A percentile compares a stretch with the other conserved stretches of the same genome.
phyloP scores from a whole-genome alignment of 768 basidiomycete species.

The Glaciozyma martinii region DNA sequence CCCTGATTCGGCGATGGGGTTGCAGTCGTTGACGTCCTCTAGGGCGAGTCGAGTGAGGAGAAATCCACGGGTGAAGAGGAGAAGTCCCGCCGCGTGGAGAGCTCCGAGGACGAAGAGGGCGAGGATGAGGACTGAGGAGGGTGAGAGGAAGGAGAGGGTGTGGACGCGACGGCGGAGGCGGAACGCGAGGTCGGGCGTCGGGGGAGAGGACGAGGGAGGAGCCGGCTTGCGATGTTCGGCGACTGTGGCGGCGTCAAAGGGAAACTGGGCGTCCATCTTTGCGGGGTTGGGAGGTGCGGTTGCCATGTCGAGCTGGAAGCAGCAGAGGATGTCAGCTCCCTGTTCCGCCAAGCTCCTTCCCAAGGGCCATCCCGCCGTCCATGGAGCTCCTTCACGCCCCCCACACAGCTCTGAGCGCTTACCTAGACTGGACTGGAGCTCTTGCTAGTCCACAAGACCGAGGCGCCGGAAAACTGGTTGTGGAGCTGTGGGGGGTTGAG shows the following conservation, averaged over 20 bases:
- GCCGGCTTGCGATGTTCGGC: not conserved
- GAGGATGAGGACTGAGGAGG: conserved; percentile 8
- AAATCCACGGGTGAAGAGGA: conserved; percentile 86
- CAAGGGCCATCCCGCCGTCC: too few relatives aligned
- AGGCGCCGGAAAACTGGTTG: too few relatives aligned
- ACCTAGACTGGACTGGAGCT: too few relatives aligned
- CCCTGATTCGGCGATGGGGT: conserved; percentile 46
- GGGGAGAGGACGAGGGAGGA: not conserved
- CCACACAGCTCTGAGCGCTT: too few relatives aligned
- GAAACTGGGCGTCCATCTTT: not conserved
- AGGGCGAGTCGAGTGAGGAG: conserved; percentile 71
- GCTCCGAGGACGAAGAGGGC: conserved; percentile 18
- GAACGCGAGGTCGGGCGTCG: not conserved
- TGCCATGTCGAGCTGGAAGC: too few relatives aligned
- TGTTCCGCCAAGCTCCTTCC: too few relatives aligned
- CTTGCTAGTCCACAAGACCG: too few relatives aligned
- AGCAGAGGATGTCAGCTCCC: too few relatives aligned
- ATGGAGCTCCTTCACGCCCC: too few relatives aligned
- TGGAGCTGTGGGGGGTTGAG: too few relatives aligned
- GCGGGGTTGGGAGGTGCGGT: too few relatives aligned
- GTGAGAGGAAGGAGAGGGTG: conserved; percentile 17
- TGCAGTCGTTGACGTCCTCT: conserved; percentile 43
- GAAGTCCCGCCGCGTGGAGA: conserved; percentile 68
- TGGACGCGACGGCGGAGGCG: conserved; percentile 6
- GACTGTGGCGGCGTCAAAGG: conserved; percentile 1